Conservation (phyloP, 2,329 filamentous ascomycete species). For the Aspergillus sp. region DNA sequence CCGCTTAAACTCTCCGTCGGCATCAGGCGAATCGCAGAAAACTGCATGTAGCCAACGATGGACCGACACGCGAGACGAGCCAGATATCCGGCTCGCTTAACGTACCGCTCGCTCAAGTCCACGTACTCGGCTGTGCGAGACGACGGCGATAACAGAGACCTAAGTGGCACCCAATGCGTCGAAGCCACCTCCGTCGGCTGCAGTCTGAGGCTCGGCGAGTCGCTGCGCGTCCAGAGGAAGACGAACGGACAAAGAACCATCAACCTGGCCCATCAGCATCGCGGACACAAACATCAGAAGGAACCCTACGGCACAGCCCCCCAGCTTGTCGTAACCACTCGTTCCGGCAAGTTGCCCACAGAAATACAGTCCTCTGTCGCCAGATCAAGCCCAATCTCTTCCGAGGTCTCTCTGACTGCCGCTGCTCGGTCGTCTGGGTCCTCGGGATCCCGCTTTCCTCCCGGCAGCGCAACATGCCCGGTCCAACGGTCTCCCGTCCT, state of each 20-base stretch:
- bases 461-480: constrained; percentile 58
- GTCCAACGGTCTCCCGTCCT: constrained; percentile 60
- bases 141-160: constrained; percentile 49
- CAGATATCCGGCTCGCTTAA: constrained; percentile 46
- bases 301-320: constrained; percentile 48
- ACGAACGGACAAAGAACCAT: constrained; percentile 64
- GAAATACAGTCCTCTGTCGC: constrained; percentile 36
- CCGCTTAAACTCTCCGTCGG: constrained; percentile 55
- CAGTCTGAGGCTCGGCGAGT: constrained; percentile 49
- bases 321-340: constrained; percentile 58
- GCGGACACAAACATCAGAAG: neutral
- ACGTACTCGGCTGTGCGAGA: constrained; percentile 55
- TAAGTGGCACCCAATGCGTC: constrained; percentile 59
- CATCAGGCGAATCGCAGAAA: constrained; percentile 53
- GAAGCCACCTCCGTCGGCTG: constrained; percentile 61
- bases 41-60: constrained; percentile 57
- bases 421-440: constrained; percentile 54
- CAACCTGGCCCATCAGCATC: constrained; percentile 37
- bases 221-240: constrained; percentile 51
- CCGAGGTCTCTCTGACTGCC: constrained; percentile 54
- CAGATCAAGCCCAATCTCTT: constrained; percentile 59
- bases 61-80: constrained; percentile 46
- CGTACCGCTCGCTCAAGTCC: constrained; percentile 54
- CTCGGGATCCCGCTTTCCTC: constrained; percentile 56
- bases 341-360: constrained; percentile 56